Evolutionary conservation across 2,329 filamentous ascomycete genomes (phyloP).

Genomic region (Verticillium klebahnii): DNA sequence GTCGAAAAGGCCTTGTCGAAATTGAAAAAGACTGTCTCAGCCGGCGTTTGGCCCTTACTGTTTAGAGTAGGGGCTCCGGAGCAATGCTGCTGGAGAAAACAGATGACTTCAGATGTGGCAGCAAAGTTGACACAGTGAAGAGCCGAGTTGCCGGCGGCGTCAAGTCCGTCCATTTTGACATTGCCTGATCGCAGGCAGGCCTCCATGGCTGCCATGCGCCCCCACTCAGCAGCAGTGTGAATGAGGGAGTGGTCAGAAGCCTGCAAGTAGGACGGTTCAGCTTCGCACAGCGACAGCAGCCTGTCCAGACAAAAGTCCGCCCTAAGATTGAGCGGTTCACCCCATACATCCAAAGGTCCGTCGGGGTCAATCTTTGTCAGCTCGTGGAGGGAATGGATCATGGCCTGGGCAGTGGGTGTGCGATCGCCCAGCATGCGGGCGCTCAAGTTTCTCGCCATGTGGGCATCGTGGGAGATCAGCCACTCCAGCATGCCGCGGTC

Average conservation of each 20-base stretch:
- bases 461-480: slow-evolving; percentile 23
- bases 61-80: slow-evolving; percentile 10
- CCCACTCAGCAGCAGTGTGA: slow-evolving; percentile 21
- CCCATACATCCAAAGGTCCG: not conserved
- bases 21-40: slow-evolving; percentile 24
- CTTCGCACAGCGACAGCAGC: slow-evolving; percentile 1
- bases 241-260: slow-evolving; percentile 5
- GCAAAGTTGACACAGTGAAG: slow-evolving; percentile 21
- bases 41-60: slow-evolving; percentile 15
- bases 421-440: slow-evolving; percentile 12
- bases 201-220: slow-evolving; percentile 13
- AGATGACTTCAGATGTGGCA: slow-evolving; percentile 16
- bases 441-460: slow-evolving; percentile 20
- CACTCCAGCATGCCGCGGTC: slow-evolving; percentile 23
- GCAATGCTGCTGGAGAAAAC: slow-evolving; percentile 17
- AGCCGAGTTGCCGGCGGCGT: slow-evolving; percentile 13
- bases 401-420: slow-evolving; percentile 27
- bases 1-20: slow-evolving; percentile 7
- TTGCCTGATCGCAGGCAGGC: slow-evolving; percentile 7
- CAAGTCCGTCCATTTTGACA: slow-evolving; percentile 6
- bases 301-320: not conserved
- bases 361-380: not conserved
- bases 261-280: slow-evolving; percentile 1
- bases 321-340: not conserved
- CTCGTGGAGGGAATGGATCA: slow-evolving; percentile 11